phyloP scores from a whole-genome alignment of 2,329 filamentous ascomycete species.

The Aureobasidium uvarum region DNA sequence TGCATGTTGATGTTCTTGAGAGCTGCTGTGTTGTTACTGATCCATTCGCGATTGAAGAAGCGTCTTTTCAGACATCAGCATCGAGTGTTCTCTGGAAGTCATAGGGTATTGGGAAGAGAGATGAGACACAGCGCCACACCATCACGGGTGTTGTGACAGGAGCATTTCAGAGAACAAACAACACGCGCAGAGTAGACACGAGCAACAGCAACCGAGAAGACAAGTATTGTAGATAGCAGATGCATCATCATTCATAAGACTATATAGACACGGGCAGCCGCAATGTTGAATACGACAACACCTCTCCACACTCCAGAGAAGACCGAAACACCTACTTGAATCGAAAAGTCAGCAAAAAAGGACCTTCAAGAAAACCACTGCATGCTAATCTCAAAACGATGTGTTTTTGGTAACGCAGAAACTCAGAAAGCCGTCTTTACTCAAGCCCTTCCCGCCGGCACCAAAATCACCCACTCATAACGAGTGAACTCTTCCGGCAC shows the following conservation, averaged over 20 bases:
- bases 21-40: neutral
- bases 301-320: neutral
- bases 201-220: neutral
- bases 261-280: neutral
- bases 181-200: too few species aligned
- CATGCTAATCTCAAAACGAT: neutral
- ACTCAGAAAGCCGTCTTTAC: constrained; percentile 42
- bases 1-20: neutral
- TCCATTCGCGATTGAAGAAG: neutral
- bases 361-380: neutral
- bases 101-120: too few species aligned
- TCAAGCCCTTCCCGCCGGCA: constrained; percentile 42
- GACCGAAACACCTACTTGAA: constrained; percentile 8
- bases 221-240: neutral
- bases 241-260: neutral
- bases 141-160: neutral
- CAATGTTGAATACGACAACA: constrained; percentile 13
- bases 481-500: constrained; percentile 36
- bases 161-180: neutral
- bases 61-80: neutral
- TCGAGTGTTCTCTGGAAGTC: neutral
- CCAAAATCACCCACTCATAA: constrained; percentile 38
- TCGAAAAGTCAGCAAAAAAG: constrained; percentile 12
- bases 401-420: neutral
- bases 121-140: neutral